Evolutionary conservation across 257 asterid genomes (phyloP), one percentile per base, ranked within the genome.

Genomic region (Coffea eugenioides): DNA sequence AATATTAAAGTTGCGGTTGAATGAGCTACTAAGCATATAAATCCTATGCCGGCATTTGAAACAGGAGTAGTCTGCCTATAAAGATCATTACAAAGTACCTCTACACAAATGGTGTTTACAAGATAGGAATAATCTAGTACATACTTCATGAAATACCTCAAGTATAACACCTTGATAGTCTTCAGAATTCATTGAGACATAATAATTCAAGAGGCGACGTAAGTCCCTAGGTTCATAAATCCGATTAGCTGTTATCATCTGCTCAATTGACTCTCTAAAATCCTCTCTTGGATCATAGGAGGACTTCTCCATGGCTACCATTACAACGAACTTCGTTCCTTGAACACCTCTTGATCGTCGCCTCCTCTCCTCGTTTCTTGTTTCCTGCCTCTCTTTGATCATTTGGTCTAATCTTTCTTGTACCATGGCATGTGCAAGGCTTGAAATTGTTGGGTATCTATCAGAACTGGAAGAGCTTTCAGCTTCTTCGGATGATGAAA

Each of bases 271-370:
- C 79, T 88, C 91, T 65, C 91, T 85, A 82, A 93, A 92, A 82
- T 93, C 95, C 85, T 88, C 83, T 75, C 91, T 86, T 6, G 97
- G 97, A 85, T 93, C 92, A 70, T 80, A 86, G 11, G 96, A 86
- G 1, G 89, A 77, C 82, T 90, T 93, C 94, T 93, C 94, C 94
- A 84, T 86, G 2, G 97, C 94, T 86, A 93, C 82, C 91, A 92
- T 85, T 52, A 93, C 88, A 0, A 92, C 81, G 21, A 93, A 86
- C 88, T 86, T 91, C 21, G 85, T 84, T 5, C 79, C 87, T 13
- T 81, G 88, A 0, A 39, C 43, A 39, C 78, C 73, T 82, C 82
- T 78, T 2, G 81, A 86, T 62, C 75, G 83, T 49, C 74, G 77
- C 65, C 83, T 69, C 67, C 80, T 80, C 82, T 76, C 86, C 66